These are phyloP conservation scores for Dalechampia spathulata DNA, from an alignment of 441 rosid genomes.

Conservation along the genomic window DNA sequence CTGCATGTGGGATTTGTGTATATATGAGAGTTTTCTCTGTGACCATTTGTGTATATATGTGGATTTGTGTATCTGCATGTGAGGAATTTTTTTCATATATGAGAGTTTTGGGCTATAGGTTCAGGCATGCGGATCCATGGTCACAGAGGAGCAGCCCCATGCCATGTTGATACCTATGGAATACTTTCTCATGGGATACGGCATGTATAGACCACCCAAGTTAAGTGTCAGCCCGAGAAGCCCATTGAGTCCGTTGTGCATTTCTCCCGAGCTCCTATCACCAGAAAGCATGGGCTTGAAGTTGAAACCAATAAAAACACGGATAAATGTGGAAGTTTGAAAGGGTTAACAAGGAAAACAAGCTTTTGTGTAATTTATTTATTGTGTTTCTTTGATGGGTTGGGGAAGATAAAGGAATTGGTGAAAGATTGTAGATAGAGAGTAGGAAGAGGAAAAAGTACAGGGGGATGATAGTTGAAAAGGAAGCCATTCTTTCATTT, in stretches of 20 bases:
- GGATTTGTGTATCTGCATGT: too few species aligned
- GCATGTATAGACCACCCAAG: conserved; percentile 55
- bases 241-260: conserved; percentile 72
- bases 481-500: conserved; percentile 36
- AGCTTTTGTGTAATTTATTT: conserved; percentile 24
- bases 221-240: conserved; percentile 81
- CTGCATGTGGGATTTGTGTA: too few species aligned
- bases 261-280: conserved; percentile 90
- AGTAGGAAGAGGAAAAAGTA: conserved; percentile 16
- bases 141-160: conserved; percentile 96
- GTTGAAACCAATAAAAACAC: conserved; percentile 88
- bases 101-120: conserved; percentile 42
- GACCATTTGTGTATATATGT: too few species aligned
- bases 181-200: conserved; percentile 77
- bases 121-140: conserved; percentile 93
- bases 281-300: conserved; percentile 99
- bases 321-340: too few species aligned
- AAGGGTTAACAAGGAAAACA: too few species aligned
- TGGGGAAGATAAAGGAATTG: background rate
- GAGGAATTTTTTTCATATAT: too few species aligned
- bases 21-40: background rate
- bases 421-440: conserved; percentile 39
- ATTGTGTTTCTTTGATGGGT: conserved; percentile 18
- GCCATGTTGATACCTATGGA: conserved; percentile 95
- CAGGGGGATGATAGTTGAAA: conserved; percentile 19